A percentile compares a stretch with the other conserved stretches of the same genome.
phyloP scores from a whole-genome alignment of 73 alveolate genomes.

The Tetrahymena thermophila region DNA sequence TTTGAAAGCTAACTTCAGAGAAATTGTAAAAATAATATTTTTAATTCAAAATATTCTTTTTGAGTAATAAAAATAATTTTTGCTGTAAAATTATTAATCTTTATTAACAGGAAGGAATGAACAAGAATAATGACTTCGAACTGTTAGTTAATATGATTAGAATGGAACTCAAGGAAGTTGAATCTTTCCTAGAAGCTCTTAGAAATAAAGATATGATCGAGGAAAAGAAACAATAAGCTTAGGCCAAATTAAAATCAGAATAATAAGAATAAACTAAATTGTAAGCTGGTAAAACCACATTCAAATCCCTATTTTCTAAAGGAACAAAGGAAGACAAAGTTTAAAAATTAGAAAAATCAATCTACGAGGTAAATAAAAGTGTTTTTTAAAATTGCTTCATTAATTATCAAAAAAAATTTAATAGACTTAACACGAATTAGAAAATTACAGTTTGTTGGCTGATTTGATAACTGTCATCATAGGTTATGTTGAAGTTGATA shows the following conservation, averaged over 20 bases:
- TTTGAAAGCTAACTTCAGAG: neutral
- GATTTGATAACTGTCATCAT: constrained; percentile 13
- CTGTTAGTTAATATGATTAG: constrained; percentile 19
- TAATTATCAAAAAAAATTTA: neutral
- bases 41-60: too few species aligned
- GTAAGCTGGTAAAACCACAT: constrained; percentile 36
- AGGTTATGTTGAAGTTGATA: constrained; percentile 31
- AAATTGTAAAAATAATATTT: neutral
- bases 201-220: constrained; percentile 15
- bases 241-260: constrained; percentile 17
- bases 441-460: neutral
- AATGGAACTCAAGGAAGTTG: constrained; percentile 44
- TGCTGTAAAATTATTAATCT: too few species aligned
- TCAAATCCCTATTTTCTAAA: constrained; percentile 33
- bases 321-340: constrained; percentile 35
- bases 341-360: constrained; percentile 9
- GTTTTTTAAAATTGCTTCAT: neutral
- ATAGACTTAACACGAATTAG: constrained; percentile 30
- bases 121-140: constrained; percentile 10
- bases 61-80: too few species aligned
- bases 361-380: constrained; percentile 10
- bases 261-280: constrained; percentile 21
- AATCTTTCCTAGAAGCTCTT: constrained; percentile 27
- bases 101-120: constrained; percentile 1
- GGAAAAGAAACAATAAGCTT: neutral